A percentile compares a stretch with the other conserved stretches of the same genome.
Evolutionary conservation across 2,329 filamentous ascomycete genomes (phyloP).

Genomic region (Sclerotinia trifoliorum): DNA sequence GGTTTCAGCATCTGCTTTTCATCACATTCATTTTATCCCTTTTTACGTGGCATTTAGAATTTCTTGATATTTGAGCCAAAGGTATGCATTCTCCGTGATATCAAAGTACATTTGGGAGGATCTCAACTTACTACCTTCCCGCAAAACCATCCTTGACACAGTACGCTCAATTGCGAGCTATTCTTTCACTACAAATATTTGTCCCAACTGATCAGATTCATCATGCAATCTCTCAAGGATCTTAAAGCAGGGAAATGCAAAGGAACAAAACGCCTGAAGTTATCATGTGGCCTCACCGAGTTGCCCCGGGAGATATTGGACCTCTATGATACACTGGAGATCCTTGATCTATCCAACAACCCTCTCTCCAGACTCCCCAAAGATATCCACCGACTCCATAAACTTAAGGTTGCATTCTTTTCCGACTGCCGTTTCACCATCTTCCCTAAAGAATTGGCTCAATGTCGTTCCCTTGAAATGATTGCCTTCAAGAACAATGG

Average conservation of each 20-base stretch:
- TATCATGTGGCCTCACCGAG: slow-evolving; percentile 31
- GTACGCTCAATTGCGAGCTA: not conserved
- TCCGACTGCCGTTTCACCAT: slow-evolving; percentile 47
- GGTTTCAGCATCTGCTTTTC: not conserved
- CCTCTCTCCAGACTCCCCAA: slow-evolving; percentile 45
- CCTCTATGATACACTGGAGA: slow-evolving; percentile 45
- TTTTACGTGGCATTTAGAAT: not conserved
- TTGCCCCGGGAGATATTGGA: slow-evolving; percentile 46
- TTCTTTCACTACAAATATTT: not conserved
- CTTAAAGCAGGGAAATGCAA: slow-evolving; percentile 34
- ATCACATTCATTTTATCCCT: slow-evolving; percentile 4
- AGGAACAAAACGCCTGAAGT: slow-evolving; percentile 35
- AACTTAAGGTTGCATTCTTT: slow-evolving; percentile 49
- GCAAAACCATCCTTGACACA: not conserved
- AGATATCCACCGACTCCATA: slow-evolving; percentile 43
- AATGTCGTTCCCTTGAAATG: slow-evolving; percentile 49
- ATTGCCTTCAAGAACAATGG: slow-evolving; percentile 49
- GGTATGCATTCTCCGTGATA: slow-evolving; percentile 3
- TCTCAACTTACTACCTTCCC: not conserved
- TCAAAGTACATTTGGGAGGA: not conserved
- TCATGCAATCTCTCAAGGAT: slow-evolving; percentile 32
- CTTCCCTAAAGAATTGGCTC: slow-evolving; percentile 46
- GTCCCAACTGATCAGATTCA: not conserved
- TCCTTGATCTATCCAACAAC: slow-evolving; percentile 50
- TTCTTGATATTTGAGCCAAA: not conserved